Evolutionary conservation across 805 yeast species (phyloP), one percentile per base, ranked within the genome.

Genomic region (Crinitomyces ghanaensis): DNA sequence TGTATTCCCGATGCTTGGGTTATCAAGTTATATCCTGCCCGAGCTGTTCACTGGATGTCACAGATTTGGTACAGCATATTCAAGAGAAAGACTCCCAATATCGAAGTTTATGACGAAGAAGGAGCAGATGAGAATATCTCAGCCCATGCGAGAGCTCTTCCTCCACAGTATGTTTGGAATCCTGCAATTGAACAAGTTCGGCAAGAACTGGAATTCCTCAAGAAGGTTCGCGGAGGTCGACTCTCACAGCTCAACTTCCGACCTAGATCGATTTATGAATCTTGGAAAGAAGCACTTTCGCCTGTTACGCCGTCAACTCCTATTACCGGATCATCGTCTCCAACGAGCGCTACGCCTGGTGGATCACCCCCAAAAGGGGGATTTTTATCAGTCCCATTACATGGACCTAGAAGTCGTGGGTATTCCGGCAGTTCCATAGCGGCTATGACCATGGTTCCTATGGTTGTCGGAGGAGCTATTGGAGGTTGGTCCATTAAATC

Each of bases 1-100:
- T 66, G 78, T 7, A 65, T 80, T 22, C 98, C 99, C 2, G 94
- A 93, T 57, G 62, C 64, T 30, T 44, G 45, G 53, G 30, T 48
- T 44, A 30, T 46, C 44, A 30, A 44, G 26, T 14, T 41, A 5
- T 56, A 44, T 17, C 52, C 56, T 26, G 23, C 39, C 24, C 42
- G 50, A 42, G 13, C 47, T 14, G 41, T 46, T 37, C 14, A 26
- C 34, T 5, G 46, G 55, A 43, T 26, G 22, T 32, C 39, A 26
- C 26, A 39, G 18, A 32, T 43, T 34, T n/a, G n/a, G n/a, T n/a
- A n/a, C n/a, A n/a, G n/a, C n/a, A n/a, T n/a, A n/a, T n/a, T n/a
- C n/a, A 39, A 50, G 5, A 24, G 36, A 8, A 30, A 43, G 15
- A 42, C 48, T 37, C 33, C 36, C 18, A 40, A 43, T 25, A 22